Conservation (phyloP, 2,329 filamentous ascomycete genomes). For the Ophiosphaerella narmari region DNA sequence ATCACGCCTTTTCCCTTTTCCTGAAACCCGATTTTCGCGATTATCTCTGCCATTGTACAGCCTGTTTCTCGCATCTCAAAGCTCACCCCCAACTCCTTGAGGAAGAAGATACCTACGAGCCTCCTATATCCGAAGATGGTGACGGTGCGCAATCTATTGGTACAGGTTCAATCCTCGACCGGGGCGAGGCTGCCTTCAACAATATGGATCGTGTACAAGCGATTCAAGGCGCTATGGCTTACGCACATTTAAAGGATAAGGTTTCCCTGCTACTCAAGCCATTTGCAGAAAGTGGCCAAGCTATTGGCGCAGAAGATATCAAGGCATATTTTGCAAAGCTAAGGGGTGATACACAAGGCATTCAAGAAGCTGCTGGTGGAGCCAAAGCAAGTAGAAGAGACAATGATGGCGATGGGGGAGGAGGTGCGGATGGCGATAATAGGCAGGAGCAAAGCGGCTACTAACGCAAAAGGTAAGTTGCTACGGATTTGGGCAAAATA, state of each 20-base stretch:
- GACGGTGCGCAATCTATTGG: slow-evolving; percentile 64
- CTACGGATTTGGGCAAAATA: not conserved
- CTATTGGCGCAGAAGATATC: slow-evolving; percentile 92
- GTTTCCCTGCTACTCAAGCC: slow-evolving; percentile 94
- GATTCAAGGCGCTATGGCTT: slow-evolving; percentile 95
- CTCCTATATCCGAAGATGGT: slow-evolving; percentile 70
- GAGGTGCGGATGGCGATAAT: slow-evolving; percentile 28
- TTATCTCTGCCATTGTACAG: slow-evolving; percentile 77
- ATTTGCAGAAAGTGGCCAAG: slow-evolving; percentile 87
- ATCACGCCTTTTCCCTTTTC: slow-evolving; percentile 77
- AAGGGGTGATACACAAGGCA: slow-evolving; percentile 80
- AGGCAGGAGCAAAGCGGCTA: slow-evolving; percentile 49
- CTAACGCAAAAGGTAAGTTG: slow-evolving; percentile 12
- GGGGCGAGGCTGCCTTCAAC: slow-evolving; percentile 87
- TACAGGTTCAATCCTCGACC: slow-evolving; percentile 83
- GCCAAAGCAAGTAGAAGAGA: slow-evolving; percentile 35
- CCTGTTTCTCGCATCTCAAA: slow-evolving; percentile 76
- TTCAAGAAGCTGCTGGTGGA: slow-evolving; percentile 48
- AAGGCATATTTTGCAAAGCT: slow-evolving; percentile 95
- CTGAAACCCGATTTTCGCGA: slow-evolving; percentile 78
- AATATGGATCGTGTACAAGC: slow-evolving; percentile 91
- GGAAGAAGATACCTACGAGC: slow-evolving; percentile 93
- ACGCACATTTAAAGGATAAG: slow-evolving; percentile 93
- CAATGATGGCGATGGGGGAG: slow-evolving; percentile 36
- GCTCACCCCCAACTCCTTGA: slow-evolving; percentile 82